Base-by-base conservation (phyloP, 2,329 filamentous ascomycete genomes). In the Curvularia sp. region DNA sequence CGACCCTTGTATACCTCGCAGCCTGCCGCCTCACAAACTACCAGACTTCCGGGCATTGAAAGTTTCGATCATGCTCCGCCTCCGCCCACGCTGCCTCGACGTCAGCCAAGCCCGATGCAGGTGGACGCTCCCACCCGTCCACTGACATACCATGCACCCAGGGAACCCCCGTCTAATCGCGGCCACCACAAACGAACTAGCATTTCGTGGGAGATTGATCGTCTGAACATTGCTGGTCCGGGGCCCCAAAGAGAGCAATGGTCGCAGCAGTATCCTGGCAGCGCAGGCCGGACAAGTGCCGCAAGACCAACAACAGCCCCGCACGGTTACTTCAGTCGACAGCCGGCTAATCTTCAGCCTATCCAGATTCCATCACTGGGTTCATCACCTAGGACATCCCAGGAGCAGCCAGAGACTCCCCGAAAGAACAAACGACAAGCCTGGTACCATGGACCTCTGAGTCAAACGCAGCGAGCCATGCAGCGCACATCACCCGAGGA, bases 1-100 rank as follows among this genome's bases (percentile, higher is more conserved):
- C 78, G 85, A 78, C 73, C 86, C 74, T 69, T 86, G 70, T 77
- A 85, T 79, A 71, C 84, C 57, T 72, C 83, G 71, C 74, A 85
- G 77, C 72, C 85, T 75, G 65, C 86, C 78, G 75, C 82, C 76
- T 71, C 78, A 49, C 87, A 89, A 66, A 85, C 83, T 4, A 81
- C 92, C 13, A 87, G 92, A 38, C 83, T 97, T 13, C 93, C 93
- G 0, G 93, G 93, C 13, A 97, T 97, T 65, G 92, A 96, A 74
- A 96, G 92, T 15, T 97, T 97, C 68, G 92, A 94, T 70, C 88
- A 91, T 55, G 81, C 91, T 23, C 89, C 87, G 25, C 84, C 85
- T 57, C 85, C 84, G 19, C 84, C 87, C 1, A 75, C 82, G 12
- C 86, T 90, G 0, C 84, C 86, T 1, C 84, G 86, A 48, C 86